phyloP scores from a whole-genome alignment of 2,329 filamentous ascomycete genomes.

The Sporothrix curviconia region DNA sequence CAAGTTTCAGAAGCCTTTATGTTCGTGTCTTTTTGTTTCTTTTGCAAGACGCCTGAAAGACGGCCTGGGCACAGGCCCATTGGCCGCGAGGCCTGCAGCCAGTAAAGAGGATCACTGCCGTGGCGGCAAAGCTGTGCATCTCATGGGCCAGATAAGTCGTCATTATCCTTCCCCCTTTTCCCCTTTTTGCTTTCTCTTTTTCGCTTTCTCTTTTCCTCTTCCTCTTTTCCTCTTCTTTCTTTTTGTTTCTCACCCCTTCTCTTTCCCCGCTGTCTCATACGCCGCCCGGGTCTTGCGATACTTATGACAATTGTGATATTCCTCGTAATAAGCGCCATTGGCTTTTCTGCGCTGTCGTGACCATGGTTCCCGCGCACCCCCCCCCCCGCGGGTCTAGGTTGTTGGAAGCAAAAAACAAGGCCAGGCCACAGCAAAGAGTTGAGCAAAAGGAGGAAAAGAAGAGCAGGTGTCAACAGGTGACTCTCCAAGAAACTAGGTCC shows the following conservation, averaged over 20 bases:
- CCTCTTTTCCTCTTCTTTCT: background rate
- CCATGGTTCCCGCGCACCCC: slow-evolving; percentile 1
- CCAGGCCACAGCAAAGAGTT: too few relatives aligned
- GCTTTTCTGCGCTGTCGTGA: background rate
- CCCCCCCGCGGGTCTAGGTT: background rate
- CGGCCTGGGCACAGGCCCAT: too few relatives aligned
- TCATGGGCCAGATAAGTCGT: background rate
- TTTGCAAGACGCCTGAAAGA: too few relatives aligned
- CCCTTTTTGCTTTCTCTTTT: background rate
- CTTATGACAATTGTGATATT: background rate
- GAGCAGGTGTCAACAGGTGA: background rate
- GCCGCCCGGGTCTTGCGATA: background rate
- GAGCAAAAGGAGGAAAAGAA: background rate
- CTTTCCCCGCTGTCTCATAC: too few relatives aligned
- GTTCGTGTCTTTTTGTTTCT: too few relatives aligned
- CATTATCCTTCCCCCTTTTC: background rate
- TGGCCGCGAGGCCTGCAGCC: too few relatives aligned
- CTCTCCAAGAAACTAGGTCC: background rate
- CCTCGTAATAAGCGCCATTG: background rate
- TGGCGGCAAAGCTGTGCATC: background rate
- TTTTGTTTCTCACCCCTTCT: background rate
- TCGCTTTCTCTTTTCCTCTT: background rate
- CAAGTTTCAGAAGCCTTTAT: too few relatives aligned
- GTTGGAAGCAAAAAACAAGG: background rate
- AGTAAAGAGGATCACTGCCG: too few relatives aligned